These are phyloP conservation scores for Xylaria sp. DNA, from an alignment of 495 filamentous ascomycete species.

Conservation along the genomic window DNA sequence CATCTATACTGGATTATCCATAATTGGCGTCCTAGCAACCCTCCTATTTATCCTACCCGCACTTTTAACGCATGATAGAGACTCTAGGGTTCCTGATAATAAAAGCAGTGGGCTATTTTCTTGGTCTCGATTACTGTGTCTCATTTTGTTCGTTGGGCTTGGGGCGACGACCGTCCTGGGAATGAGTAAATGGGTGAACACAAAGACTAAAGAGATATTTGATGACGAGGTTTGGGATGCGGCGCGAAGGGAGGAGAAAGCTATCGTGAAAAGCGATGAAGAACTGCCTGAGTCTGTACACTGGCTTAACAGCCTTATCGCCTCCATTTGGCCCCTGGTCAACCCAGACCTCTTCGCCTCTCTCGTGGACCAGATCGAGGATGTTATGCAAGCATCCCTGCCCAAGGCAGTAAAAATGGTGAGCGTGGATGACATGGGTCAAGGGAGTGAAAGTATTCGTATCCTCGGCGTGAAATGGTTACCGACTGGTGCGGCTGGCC, in stretches of 20 bases:
- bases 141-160: slow-evolving; percentile 35
- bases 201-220: slow-evolving; percentile 60
- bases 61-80: slow-evolving; percentile 69
- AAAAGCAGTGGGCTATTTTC: not conserved
- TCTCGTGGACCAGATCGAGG: slow-evolving; percentile 69
- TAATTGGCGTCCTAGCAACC: slow-evolving; percentile 40
- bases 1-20: slow-evolving; percentile 49
- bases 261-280: slow-evolving; percentile 42
- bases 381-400: slow-evolving; percentile 74
- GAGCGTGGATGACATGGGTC: slow-evolving; percentile 71
- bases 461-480: slow-evolving; percentile 72
- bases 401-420: slow-evolving; percentile 71
- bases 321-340: slow-evolving; percentile 71
- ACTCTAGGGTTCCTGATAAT: not conserved
- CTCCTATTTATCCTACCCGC: slow-evolving; percentile 66
- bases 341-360: slow-evolving; percentile 73
- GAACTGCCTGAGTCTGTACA: slow-evolving; percentile 65
- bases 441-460: slow-evolving; percentile 69
- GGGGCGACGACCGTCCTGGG: slow-evolving; percentile 46
- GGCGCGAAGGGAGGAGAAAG: slow-evolving; percentile 54
- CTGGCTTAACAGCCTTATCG: slow-evolving; percentile 70
- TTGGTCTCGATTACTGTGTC: slow-evolving; percentile 32
- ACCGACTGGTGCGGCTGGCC: slow-evolving; percentile 66
- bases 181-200: slow-evolving; percentile 60
- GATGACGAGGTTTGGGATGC: slow-evolving; percentile 70